A percentile compares a stretch with the other conserved stretches of the same genome.
Evolutionary conservation across 192 early-diverging fungal species (phyloP).

Genomic region (Geosiphon pyriformis): DNA sequence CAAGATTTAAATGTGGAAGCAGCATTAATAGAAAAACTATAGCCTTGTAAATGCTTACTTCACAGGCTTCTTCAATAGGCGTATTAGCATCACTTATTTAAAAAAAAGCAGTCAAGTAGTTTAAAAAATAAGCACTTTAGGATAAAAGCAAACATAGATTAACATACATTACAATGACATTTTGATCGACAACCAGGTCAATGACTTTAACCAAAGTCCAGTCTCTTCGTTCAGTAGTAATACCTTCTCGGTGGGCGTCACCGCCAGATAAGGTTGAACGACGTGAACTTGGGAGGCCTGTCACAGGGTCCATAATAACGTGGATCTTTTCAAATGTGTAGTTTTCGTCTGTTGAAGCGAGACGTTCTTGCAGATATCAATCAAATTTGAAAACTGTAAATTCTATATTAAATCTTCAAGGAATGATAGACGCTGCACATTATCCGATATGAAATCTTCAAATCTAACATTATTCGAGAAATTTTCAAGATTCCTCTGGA

Average conservation of each 20-base stretch:
- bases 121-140: too few relatives aligned
- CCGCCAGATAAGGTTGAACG: constrained; percentile 5
- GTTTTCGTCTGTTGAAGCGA: too few relatives aligned
- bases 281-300: constrained; percentile 14
- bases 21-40: neutral
- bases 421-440: too few relatives aligned
- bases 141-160: too few relatives aligned
- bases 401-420: too few relatives aligned
- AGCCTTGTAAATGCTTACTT: constrained; percentile 28
- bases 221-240: constrained; percentile 43
- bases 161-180: constrained; percentile 59
- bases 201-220: constrained; percentile 62
- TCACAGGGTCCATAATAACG: constrained; percentile 20
- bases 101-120: neutral
- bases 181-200: constrained; percentile 54
- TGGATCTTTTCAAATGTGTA: too few relatives aligned
- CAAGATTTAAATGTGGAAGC: neutral
- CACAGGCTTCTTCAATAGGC: constrained; percentile 66
- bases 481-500: too few relatives aligned
- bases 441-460: too few relatives aligned
- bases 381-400: too few relatives aligned
- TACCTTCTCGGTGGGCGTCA: constrained; percentile 33
- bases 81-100: constrained; percentile 44
- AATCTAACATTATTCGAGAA: too few relatives aligned
- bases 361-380: too few relatives aligned